phyloP scores from a whole-genome alignment of 495 filamentous ascomycete genomes.

The Coniosporium apollinis region DNA sequence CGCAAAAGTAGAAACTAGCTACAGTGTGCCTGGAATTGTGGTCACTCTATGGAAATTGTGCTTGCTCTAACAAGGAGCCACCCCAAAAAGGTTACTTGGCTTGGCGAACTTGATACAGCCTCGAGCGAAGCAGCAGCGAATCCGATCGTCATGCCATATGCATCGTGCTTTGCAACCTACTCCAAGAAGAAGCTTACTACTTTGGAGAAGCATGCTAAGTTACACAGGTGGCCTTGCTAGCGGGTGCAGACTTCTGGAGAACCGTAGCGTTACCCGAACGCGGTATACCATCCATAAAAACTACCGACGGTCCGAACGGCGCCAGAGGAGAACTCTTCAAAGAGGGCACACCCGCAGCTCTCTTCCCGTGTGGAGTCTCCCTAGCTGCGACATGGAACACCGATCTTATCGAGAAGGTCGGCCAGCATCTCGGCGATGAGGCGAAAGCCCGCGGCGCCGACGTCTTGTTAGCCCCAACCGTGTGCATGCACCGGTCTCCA shows the following conservation, averaged over 20 bases:
- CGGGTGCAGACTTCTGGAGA: conserved; percentile 63
- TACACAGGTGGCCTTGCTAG: too few species aligned
- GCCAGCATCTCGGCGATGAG: conserved; percentile 48
- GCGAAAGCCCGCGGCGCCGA: conserved; percentile 52
- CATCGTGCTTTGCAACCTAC: too few species aligned
- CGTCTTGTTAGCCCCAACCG: conserved; percentile 59
- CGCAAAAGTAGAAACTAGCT: too few species aligned
- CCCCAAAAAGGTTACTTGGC: too few species aligned
- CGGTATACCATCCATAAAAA: conserved; percentile 49
- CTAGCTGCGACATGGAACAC: conserved; percentile 58
- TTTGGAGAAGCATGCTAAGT: too few species aligned
- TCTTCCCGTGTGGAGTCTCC: conserved; percentile 27
- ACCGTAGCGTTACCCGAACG: conserved; percentile 50
- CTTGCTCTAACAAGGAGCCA: too few species aligned
- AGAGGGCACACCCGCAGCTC: conserved; percentile 36
- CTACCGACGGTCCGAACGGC: conserved; percentile 62
- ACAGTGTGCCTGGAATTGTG: too few species aligned
- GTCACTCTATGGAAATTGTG: too few species aligned
- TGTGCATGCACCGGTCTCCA: conserved; percentile 63
- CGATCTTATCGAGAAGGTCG: conserved; percentile 41
- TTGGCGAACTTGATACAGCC: too few species aligned
- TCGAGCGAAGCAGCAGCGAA: too few species aligned
- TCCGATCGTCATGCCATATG: too few species aligned
- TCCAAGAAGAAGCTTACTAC: too few species aligned
- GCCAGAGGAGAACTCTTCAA: conserved; percentile 57